These are phyloP conservation scores for Coemansia sp. DNA, from an alignment of 192 early-diverging fungal genomes.

Conservation along the genomic window DNA sequence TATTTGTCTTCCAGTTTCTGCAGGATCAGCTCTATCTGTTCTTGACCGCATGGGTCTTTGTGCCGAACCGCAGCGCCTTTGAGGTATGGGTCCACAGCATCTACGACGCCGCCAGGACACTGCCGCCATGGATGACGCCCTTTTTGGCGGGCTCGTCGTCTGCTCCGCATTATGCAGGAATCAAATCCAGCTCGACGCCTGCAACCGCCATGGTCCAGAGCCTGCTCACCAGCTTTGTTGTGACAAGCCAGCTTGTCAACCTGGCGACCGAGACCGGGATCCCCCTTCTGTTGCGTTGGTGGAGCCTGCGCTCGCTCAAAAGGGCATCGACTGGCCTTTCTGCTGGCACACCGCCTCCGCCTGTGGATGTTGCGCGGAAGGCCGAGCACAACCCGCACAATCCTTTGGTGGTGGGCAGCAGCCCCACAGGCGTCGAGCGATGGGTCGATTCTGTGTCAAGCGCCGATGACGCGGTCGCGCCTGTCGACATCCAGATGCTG, in stretches of 20 bases:
- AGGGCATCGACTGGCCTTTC: background rate
- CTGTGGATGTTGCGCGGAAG: background rate
- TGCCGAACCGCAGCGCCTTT: slow-evolving; percentile 76
- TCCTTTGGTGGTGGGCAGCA: background rate
- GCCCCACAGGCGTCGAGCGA: slow-evolving; percentile 14
- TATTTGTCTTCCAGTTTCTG: slow-evolving; percentile 85
- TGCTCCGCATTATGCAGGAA: background rate
- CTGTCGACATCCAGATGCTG: slow-evolving; percentile 26
- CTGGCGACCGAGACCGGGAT: slow-evolving; percentile 72
- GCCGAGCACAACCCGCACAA: background rate
- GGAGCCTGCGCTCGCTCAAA: slow-evolving; percentile 19
- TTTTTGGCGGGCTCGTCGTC: slow-evolving; percentile 7
- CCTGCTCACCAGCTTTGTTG: slow-evolving; percentile 72
- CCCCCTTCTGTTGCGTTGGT: slow-evolving; percentile 63
- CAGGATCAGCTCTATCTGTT: slow-evolving; percentile 81
- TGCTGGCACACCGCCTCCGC: background rate
- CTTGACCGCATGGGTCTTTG: slow-evolving; percentile 83
- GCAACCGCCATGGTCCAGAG: slow-evolving; percentile 40
- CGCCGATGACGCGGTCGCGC: slow-evolving; percentile 17
- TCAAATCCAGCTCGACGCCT: slow-evolving; percentile 49
- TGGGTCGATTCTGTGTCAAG: slow-evolving; percentile 18
- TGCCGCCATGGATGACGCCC: slow-evolving; percentile 23
- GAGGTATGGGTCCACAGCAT: slow-evolving; percentile 50
- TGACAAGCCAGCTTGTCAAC: slow-evolving; percentile 80
- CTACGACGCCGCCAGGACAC: slow-evolving; percentile 17